Evolutionary conservation across 495 filamentous ascomycete species (phyloP).

Genomic region (Pyrenula aspistea): DNA sequence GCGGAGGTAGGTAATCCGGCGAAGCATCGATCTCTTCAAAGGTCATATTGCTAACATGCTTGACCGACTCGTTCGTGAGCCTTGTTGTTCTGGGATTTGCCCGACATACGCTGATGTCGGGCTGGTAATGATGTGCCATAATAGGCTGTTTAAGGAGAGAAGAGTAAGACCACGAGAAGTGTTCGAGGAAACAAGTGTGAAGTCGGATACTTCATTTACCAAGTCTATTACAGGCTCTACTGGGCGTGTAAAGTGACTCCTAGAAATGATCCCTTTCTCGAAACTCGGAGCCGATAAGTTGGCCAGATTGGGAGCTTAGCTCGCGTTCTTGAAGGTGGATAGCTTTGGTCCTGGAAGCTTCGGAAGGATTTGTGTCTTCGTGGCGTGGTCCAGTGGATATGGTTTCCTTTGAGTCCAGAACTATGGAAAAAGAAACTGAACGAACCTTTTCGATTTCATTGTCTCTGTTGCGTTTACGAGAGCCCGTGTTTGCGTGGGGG

Average conservation of each 20-base stretch:
- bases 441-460: slow-evolving; percentile 79
- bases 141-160: neutral
- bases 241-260: neutral
- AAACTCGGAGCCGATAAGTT: neutral
- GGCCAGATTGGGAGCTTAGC: neutral
- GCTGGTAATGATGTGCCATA: neutral
- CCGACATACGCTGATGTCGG: neutral
- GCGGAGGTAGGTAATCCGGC: neutral
- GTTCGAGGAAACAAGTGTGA: neutral
- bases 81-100: neutral
- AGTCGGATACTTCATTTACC: neutral
- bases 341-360: neutral
- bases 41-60: neutral
- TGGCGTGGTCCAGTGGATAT: neutral
- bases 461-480: slow-evolving; percentile 62
- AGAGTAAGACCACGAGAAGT: neutral
- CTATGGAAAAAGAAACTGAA: slow-evolving; percentile 9
- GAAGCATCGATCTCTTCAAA: neutral
- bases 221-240: neutral
- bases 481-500: slow-evolving; percentile 53
- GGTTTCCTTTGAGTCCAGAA: neutral
- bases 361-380: neutral
- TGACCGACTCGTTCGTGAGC: neutral
- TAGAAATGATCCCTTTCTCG: neutral
- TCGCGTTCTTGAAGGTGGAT: neutral